These are phyloP conservation scores for Lasiodiplodia sp. DNA, from an alignment of 2,329 filamentous ascomycete genomes.

Conservation along the genomic window DNA sequence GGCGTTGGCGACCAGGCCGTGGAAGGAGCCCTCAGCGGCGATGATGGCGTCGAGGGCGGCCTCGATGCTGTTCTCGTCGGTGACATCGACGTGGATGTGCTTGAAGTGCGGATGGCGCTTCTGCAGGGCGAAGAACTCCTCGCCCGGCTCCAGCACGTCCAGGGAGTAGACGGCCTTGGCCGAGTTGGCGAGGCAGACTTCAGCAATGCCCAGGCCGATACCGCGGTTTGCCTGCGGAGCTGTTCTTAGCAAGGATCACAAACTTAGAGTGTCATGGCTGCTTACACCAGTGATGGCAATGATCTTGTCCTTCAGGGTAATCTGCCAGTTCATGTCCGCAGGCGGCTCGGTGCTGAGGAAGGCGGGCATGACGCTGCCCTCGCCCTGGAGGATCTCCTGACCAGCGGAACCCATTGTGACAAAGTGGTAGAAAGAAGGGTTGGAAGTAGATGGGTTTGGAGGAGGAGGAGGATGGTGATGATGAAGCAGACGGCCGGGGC, in stretches of 20 bases:
- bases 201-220: constrained; percentile 45
- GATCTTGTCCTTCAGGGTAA: constrained; percentile 54
- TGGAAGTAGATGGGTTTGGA: background rate
- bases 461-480: background rate
- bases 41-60: constrained; percentile 53
- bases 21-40: constrained; percentile 48
- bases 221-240: constrained; percentile 39
- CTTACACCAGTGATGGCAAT: constrained; percentile 46
- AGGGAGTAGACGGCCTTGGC: constrained; percentile 52
- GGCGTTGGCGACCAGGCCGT: constrained; percentile 53
- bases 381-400: constrained; percentile 19
- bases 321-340: constrained; percentile 55
- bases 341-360: constrained; percentile 53
- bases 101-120: constrained; percentile 53
- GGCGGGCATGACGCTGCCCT: constrained; percentile 38
- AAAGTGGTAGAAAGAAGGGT: background rate
- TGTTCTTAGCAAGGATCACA: background rate
- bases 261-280: background rate
- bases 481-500: background rate
- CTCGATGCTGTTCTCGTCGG: constrained; percentile 50
- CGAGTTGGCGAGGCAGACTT: constrained; percentile 53
- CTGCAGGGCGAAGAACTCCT: constrained; percentile 46
- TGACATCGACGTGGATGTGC: constrained; percentile 58
- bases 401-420: constrained; percentile 14
- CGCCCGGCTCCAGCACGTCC: constrained; percentile 48